Conservation (phyloP, 805 yeast genomes). For the Pichia kluyveri region DNA sequence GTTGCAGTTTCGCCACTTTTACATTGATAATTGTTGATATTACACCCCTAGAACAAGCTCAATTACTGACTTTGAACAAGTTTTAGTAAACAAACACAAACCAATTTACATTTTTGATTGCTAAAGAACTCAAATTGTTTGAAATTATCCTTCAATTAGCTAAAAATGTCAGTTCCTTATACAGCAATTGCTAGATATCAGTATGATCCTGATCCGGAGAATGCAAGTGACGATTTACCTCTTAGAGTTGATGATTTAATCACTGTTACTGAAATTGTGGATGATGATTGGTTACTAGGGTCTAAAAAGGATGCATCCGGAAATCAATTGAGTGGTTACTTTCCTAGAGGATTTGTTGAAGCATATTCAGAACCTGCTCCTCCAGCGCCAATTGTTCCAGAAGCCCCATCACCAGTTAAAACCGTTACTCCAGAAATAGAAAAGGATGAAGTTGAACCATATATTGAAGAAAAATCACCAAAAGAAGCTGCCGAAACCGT, state of each 20-base stretch:
- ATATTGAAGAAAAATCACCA: not conserved
- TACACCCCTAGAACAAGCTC: too few species aligned
- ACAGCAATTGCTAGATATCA: conserved; percentile 23
- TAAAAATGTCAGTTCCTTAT: conserved; percentile 17
- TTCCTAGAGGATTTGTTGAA: conserved; percentile 79
- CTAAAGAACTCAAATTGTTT: not conserved
- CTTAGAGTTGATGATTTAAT: conserved; percentile 63
- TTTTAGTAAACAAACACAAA: too few species aligned
- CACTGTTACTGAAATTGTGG: conserved; percentile 71
- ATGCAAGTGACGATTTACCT: conserved; percentile 75
- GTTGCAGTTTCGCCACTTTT: not conserved
- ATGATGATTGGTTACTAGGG: conserved; percentile 89
- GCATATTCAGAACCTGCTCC: conserved; percentile 3
- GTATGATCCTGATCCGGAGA: conserved; percentile 31
- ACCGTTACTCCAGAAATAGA: not conserved
- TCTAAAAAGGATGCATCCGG: conserved; percentile 41
- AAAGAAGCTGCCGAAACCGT: not conserved
- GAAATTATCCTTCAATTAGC: not conserved
- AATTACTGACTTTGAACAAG: too few species aligned
- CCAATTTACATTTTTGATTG: too few species aligned
- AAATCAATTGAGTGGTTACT: conserved; percentile 53
- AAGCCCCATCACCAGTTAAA: not conserved
- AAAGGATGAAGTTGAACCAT: not conserved
- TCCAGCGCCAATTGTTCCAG: not conserved
- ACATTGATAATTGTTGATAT: too few species aligned